Evolutionary conservation across 129 eudicot genomes (phyloP).

Genomic region (carrot (Daucus carota)): DNA sequence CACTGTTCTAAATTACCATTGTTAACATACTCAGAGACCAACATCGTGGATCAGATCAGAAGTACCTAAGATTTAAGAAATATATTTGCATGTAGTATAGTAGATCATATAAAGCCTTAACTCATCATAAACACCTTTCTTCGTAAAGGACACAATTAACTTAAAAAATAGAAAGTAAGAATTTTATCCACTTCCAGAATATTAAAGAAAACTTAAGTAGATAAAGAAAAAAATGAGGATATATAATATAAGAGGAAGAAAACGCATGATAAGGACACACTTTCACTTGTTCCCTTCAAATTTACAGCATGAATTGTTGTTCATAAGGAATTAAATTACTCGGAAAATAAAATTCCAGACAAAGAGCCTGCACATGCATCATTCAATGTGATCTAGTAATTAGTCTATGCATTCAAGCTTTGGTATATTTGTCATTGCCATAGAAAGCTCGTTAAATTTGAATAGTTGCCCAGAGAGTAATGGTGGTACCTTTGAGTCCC

Average conservation of each 20-base stretch:
- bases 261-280: not conserved
- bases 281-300: not conserved
- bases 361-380: not conserved
- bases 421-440: not conserved
- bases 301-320: no score
- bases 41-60: constrained; percentile 29
- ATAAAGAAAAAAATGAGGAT: not conserved
- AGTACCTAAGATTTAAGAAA: not conserved
- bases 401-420: not conserved
- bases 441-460: not conserved
- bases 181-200: no score
- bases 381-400: not conserved
- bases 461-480: not conserved
- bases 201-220: not conserved
- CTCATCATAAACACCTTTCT: not conserved
- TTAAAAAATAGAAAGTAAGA: no score
- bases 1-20: constrained; percentile 77
- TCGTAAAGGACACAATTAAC: not conserved
- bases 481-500: constrained; percentile 65
- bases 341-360: not conserved
- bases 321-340: no score
- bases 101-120: not conserved
- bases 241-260: not conserved
- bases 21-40: constrained; percentile 81
- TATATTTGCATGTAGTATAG: not conserved